A percentile compares a stretch with the other conserved stretches of the same genome.
Conservation (phyloP, 75 land plant species). For the Pinus tabuliformis region DNA sequence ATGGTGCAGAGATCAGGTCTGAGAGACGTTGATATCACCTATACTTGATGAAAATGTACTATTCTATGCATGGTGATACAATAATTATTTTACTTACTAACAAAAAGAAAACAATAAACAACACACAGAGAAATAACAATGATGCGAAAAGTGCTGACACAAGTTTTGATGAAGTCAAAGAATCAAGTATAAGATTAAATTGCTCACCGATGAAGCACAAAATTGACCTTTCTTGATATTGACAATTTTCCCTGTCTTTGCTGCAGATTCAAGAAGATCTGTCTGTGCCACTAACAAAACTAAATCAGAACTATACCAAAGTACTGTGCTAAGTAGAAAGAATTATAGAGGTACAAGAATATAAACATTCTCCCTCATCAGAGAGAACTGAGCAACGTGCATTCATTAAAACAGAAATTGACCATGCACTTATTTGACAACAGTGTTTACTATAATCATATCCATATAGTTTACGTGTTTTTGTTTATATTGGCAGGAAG, state of each 20-base stretch:
- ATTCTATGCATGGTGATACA: too few relatives aligned
- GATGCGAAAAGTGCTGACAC: background rate
- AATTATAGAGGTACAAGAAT: background rate
- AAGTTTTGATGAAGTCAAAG: background rate
- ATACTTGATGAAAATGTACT: too few relatives aligned
- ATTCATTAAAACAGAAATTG: background rate
- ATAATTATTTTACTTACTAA: too few relatives aligned
- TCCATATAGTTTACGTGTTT: background rate
- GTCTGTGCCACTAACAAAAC: constrained; percentile 52
- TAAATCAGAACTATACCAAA: constrained; percentile 9
- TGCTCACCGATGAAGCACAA: constrained; percentile 89
- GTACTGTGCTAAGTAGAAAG: background rate
- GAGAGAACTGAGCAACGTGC: background rate
- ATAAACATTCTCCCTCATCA: background rate
- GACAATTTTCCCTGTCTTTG: constrained; percentile 91
- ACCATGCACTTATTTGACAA: background rate
- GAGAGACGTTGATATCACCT: too few relatives aligned
- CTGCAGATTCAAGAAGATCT: constrained; percentile 93
- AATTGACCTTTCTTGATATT: constrained; percentile 99
- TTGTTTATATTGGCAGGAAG: background rate
- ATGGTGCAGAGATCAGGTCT: too few relatives aligned
- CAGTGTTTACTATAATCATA: background rate
- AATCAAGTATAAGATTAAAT: constrained; percentile 6
- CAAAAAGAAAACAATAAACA: too few relatives aligned
- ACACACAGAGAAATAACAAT: background rate